phyloP scores from a whole-genome alignment of 116 monocot genomes.

The Phalaenopsis hybrid region DNA sequence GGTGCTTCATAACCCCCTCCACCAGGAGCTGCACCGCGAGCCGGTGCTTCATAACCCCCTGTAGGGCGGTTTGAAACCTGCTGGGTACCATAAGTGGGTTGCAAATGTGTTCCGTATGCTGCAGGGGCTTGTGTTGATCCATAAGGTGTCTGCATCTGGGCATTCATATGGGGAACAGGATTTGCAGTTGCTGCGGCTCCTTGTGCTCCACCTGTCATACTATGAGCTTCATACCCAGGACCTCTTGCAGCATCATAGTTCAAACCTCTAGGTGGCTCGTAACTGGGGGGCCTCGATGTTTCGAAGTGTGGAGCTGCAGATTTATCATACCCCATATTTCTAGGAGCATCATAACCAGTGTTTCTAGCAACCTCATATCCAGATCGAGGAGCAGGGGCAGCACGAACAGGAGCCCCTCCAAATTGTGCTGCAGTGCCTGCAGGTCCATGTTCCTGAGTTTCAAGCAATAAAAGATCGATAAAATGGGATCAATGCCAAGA shows the following conservation, averaged over 20 bases:
- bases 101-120: not conserved
- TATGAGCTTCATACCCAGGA: not conserved
- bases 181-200: not conserved
- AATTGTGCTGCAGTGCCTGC: not conserved
- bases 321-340: not conserved
- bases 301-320: not conserved
- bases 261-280: slow-evolving; percentile 6
- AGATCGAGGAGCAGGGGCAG: not conserved
- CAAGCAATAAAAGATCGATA: not conserved
- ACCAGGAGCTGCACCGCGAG: not conserved
- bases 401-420: slow-evolving; percentile 4
- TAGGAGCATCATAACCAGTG: not conserved
- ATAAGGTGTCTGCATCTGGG: not conserved
- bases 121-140: not conserved
- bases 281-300: not conserved
- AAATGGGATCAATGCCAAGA: no score
- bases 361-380: not conserved
- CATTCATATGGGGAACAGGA: not conserved
- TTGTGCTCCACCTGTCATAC: not conserved
- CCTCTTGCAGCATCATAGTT: not conserved
- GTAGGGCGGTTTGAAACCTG: not conserved
- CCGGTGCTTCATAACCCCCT: not conserved
- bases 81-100: not conserved
- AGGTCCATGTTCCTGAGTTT: not conserved
- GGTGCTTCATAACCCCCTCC: not conserved